Evolutionary conservation across 2,329 filamentous ascomycete species (phyloP).

Genomic region (Biscogniauxia sp.): DNA sequence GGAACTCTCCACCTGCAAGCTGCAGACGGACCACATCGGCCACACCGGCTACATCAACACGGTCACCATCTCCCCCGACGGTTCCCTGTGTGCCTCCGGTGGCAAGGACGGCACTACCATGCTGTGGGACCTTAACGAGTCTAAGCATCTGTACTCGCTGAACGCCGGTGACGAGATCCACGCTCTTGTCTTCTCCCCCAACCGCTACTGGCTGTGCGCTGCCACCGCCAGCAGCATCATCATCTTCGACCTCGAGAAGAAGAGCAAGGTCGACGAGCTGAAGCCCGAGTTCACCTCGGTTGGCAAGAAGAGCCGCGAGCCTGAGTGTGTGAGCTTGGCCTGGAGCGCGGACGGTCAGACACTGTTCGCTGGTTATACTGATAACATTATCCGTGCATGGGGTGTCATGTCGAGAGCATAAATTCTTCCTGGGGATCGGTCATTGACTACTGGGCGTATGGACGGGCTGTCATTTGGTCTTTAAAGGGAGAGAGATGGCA

Average conservation of each 20-base stretch:
- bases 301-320: conserved; percentile 98
- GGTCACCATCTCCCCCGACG: conserved; percentile 99
- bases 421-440: conserved; percentile 28
- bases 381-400: conserved; percentile 98
- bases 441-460: conserved; percentile 37
- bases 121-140: conserved; percentile 99
- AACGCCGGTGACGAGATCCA: conserved; percentile 99
- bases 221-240: conserved; percentile 97
- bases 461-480: conserved; percentile 35
- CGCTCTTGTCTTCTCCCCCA: conserved; percentile 99
- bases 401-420: conserved; percentile 95
- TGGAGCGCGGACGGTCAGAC: conserved; percentile 99
- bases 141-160: conserved; percentile 99
- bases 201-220: conserved; percentile 99
- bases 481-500: conserved; percentile 32
- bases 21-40: conserved; percentile 99
- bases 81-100: conserved; percentile 97
- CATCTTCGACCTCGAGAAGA: conserved; percentile 99
- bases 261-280: conserved; percentile 99
- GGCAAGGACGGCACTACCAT: conserved; percentile 99
- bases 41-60: conserved; percentile 99
- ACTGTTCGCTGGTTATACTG: conserved; percentile 98
- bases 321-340: conserved; percentile 95
- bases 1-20: conserved; percentile 98
- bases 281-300: conserved; percentile 96